Evolutionary conservation across 495 filamentous ascomycete genomes (phyloP).

Genomic region (Aspergillus mulundensis): DNA sequence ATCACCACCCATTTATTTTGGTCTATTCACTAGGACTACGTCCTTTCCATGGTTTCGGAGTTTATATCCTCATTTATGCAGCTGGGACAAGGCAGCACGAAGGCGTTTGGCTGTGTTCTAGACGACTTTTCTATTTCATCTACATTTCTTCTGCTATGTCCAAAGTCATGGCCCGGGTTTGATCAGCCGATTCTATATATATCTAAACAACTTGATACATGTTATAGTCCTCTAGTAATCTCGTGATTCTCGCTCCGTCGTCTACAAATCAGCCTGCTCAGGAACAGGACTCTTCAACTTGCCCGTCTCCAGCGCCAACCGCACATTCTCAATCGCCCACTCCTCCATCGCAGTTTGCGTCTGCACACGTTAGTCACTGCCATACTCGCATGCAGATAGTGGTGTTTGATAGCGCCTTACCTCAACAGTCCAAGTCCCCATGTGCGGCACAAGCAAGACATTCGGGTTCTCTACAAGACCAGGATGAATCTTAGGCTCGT

Average conservation of each 20-base stretch:
- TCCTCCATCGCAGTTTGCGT: constrained; percentile 63
- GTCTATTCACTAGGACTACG: constrained; percentile 5
- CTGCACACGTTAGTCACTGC: constrained; percentile 19
- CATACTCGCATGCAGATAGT: neutral
- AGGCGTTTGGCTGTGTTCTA: constrained; percentile 21
- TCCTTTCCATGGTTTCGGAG: constrained; percentile 17
- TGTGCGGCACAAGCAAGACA: constrained; percentile 62
- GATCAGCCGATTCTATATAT: neutral
- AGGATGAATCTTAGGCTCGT: constrained; percentile 63
- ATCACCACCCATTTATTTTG: constrained; percentile 4
- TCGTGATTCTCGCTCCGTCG: too few relatives aligned
- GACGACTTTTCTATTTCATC: constrained; percentile 4
- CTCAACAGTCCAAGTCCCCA: constrained; percentile 66
- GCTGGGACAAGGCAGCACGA: constrained; percentile 17
- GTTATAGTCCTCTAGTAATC: neutral
- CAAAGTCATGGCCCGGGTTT: neutral
- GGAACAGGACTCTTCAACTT: constrained; percentile 54
- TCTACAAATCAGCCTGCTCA: constrained; percentile 51
- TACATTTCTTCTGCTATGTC: neutral
- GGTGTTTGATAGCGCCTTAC: constrained; percentile 28
- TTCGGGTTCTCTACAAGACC: constrained; percentile 56
- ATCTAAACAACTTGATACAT: neutral
- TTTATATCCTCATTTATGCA: constrained; percentile 13
- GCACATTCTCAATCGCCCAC: constrained; percentile 60
- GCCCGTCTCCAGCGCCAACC: constrained; percentile 49